A percentile compares a stretch with the other conserved stretches of the same genome.
phyloP scores from a whole-genome alignment of 129 eudicot species.

The Scalesia atractyloides region DNA sequence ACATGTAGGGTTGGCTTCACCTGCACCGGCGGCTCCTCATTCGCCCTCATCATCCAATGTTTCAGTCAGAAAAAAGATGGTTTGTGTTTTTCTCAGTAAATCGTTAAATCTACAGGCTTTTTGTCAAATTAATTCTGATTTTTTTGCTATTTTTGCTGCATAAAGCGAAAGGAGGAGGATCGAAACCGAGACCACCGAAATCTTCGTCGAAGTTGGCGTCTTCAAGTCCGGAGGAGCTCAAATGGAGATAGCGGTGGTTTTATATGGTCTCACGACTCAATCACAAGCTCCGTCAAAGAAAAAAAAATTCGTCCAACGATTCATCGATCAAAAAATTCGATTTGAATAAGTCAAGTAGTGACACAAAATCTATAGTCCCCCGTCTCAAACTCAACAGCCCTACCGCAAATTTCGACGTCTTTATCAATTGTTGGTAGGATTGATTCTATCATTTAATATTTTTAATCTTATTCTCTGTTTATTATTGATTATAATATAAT shows the following conservation, averaged over 20 bases:
- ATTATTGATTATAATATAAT: too few relatives aligned
- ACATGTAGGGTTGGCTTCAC: slow-evolving; percentile 58
- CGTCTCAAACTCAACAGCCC: slow-evolving; percentile 46
- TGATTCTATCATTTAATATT: slow-evolving; percentile 11
- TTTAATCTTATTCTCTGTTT: background rate
- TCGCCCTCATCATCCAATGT: slow-evolving; percentile 85
- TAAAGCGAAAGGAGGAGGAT: slow-evolving; percentile 57
- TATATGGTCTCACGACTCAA: slow-evolving; percentile 85
- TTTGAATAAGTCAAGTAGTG: slow-evolving; percentile 40
- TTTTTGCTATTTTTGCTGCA: slow-evolving; percentile 30
- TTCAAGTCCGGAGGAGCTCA: slow-evolving; percentile 83
- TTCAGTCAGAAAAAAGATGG: slow-evolving; percentile 74
- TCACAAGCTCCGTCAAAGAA: slow-evolving; percentile 80
- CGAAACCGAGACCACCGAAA: slow-evolving; percentile 75
- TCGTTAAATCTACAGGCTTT: background rate
- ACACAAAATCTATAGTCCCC: slow-evolving; percentile 66
- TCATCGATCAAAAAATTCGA: too few relatives aligned
- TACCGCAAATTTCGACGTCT: slow-evolving; percentile 45
- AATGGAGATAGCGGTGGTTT: slow-evolving; percentile 93
- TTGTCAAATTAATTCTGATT: background rate
- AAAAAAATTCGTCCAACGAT: slow-evolving; percentile 46
- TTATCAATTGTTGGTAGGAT: slow-evolving; percentile 56
- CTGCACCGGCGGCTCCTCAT: slow-evolving; percentile 57
- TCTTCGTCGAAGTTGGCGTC: slow-evolving; percentile 64
- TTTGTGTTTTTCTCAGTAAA: slow-evolving; percentile 30